These are phyloP conservation scores for Aspergillus biplanus DNA, from an alignment of 495 filamentous ascomycete genomes.

Conservation along the genomic window DNA sequence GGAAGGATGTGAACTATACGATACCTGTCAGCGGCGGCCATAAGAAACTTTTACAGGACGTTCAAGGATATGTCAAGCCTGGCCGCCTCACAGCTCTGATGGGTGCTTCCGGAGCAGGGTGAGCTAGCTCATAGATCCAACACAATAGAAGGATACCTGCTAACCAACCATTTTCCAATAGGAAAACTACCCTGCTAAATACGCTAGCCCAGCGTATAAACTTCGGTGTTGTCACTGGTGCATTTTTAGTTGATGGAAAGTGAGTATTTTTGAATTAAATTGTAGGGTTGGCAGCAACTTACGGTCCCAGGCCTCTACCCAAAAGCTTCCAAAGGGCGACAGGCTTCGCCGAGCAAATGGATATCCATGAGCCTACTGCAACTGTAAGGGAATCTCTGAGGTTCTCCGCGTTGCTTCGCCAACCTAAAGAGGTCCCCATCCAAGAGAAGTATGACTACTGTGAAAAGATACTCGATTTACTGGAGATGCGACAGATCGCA, in stretches of 20 bases:
- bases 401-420: constrained; percentile 63
- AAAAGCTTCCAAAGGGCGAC: constrained; percentile 54
- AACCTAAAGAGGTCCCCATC: constrained; percentile 56
- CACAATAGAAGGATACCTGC: background rate
- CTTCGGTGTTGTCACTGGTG: constrained; percentile 55
- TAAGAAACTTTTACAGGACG: constrained; percentile 60
- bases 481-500: constrained; percentile 63
- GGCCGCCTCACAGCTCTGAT: constrained; percentile 74
- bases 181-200: constrained; percentile 61
- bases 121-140: constrained; percentile 13
- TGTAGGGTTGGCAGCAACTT: constrained; percentile 4
- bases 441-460: constrained; percentile 67
- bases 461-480: constrained; percentile 59
- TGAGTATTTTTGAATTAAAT: constrained; percentile 22
- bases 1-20: constrained; percentile 76
- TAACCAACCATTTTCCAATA: constrained; percentile 19
- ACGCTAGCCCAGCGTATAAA: constrained; percentile 57
- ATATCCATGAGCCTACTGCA: constrained; percentile 62
- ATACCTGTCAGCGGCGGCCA: constrained; percentile 66
- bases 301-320: constrained; percentile 40
- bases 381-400: constrained; percentile 65
- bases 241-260: constrained; percentile 59
- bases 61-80: constrained; percentile 72
- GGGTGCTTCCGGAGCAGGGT: constrained; percentile 68
- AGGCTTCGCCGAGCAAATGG: constrained; percentile 67